These are phyloP conservation scores for Peterozyma xylosa DNA, from an alignment of 805 yeast species.

Conservation along the genomic window DNA sequence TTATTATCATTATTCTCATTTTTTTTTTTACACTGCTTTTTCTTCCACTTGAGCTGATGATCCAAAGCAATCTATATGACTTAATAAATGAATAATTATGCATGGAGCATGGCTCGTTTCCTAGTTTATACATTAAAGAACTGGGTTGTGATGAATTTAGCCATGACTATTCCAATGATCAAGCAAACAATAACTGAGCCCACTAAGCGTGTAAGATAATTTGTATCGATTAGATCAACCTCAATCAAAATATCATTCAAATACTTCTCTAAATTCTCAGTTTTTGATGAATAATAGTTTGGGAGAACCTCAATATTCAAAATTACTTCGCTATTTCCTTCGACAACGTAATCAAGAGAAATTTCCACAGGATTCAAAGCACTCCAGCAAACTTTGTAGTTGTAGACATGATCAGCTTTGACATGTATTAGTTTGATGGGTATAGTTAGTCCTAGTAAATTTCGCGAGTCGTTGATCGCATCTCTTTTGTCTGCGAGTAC, in stretches of 20 bases:
- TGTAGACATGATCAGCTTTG: constrained; percentile 1
- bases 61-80: too few relatives aligned
- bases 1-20: too few relatives aligned
- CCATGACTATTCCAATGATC: constrained; percentile 1
- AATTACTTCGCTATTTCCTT: background rate
- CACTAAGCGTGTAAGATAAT: background rate
- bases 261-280: background rate
- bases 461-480: constrained; percentile 1
- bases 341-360: background rate
- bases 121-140: too few relatives aligned
- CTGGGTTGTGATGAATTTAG: too few relatives aligned
- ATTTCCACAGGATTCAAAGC: constrained; percentile 6
- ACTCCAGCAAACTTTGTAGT: constrained; percentile 9
- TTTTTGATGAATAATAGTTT: constrained; percentile 3
- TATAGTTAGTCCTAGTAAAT: background rate
- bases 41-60: too few relatives aligned
- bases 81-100: too few relatives aligned
- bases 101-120: too few relatives aligned
- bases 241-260: constrained; percentile 7
- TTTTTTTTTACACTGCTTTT: too few relatives aligned
- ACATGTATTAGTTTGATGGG: constrained; percentile 1
- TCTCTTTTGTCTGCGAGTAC: too few relatives aligned
- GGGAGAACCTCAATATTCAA: background rate
- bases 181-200: constrained; percentile 1
- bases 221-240: background rate